Evolutionary conservation across 2,329 filamentous ascomycete genomes (phyloP), one percentile per base, ranked within the genome.

Genomic region (Monosporascus sp.): DNA sequence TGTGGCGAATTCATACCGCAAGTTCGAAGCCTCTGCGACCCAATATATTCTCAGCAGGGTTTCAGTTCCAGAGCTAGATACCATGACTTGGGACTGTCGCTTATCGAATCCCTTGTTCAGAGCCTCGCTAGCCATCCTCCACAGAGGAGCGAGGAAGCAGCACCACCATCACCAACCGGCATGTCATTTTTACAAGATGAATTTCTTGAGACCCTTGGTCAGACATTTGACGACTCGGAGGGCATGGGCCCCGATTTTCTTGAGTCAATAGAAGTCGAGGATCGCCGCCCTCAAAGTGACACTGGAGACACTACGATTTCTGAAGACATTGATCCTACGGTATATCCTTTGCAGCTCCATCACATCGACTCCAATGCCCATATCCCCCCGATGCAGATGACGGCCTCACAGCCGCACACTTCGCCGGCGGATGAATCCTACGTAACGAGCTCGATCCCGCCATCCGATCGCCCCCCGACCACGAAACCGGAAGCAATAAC

Each of bases 1-100:
- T 75, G 75, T 50, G 70, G 73, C 53, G 56, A 63, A 6, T 82
- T 73, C 53, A 68, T 74, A 2, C 69, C 70, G 1, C 55, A 65
- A 39, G 70, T 77, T 9, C 69, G 75, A 51, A 54, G 57, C 3
- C 67, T 76, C 5, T 77, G 76, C 54, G 70, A 78, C 49, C 63
- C 60, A 7, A 63, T 81, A 5, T 81, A 80, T 59, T 50, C 59
- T 18, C 57, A 67, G 44, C 65, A 69, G 22, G 65, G 62, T 6
- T 57, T 57, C 20, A 64, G 65, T 6, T 57, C 68, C 24, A 74
- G 79, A 25, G 55, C 60, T 9, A 63, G 58, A 11, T 81, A 80
- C 54, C 70, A 81, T 52, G 56, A 57, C 1, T 62, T 73, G 25
- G 72, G 70, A 41, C 66, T 77, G 39, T 60, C 68, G 8, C 59